Evolutionary conservation across 2,329 filamentous ascomycete species (phyloP), one percentile per base, ranked within the genome.

Genomic region (Sclerotinia spermophila): DNA sequence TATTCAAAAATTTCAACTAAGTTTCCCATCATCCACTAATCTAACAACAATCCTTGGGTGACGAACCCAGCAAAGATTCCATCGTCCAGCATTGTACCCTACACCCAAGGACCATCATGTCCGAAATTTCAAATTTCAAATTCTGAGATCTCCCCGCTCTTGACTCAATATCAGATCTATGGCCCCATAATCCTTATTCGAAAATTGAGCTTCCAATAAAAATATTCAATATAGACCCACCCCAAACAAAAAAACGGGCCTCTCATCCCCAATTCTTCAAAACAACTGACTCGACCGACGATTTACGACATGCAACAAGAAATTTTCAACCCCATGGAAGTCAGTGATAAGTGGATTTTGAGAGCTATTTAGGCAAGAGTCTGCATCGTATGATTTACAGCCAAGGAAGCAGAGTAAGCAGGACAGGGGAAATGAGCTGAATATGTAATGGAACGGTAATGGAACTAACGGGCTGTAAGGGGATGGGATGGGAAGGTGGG

Each of bases 281-380:
- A 65, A 53, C 15, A 17, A 69, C 67, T 69, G 68, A 69, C 68
- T 69, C 68, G 68, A 66, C 68, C 59, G 68, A 66, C 30, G 38
- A 66, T 38, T 44, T 58, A 53, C 53, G 68, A 69, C 4, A 27
- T 69, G 68, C 68, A 69, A 69, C 68, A 69, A 66, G 40, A 11
- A 59, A 17, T 40, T 38, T 59, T 38, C 35, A 11, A n/a, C 35
- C 33, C 56, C 56, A 38, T 24, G 11, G 30, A 60, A 60, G 38
- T 69, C 30, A 38, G 30, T 27, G 61, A 65, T 65, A 65, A 65
- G 62, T 65, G 62, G 62, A 65, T 27, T 27, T 40, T 27, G 45
- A 10, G n/a, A 40, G 40, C 35, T n/a, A n/a, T 53, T 64, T 64
- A n/a, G 45, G 45, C 40, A 53, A 30, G 59, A 24, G 17, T 44